Percentiles rank a stretch among this genome's conserved stretches.
Evolutionary conservation across 148 eudicot species (phyloP).

Genomic region (Polygonum aviculare): DNA sequence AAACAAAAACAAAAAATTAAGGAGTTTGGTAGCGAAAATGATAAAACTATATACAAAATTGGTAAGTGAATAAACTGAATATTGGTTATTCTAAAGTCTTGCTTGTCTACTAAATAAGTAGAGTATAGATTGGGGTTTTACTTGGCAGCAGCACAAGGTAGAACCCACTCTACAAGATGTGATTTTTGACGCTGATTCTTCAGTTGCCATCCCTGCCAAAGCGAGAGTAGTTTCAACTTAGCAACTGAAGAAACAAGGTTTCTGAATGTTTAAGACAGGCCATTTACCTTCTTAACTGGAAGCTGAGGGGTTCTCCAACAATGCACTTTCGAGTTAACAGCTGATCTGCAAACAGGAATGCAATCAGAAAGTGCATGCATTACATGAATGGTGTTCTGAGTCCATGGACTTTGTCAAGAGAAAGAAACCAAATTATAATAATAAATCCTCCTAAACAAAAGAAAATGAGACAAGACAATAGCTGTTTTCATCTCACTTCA

Average conservation of each 20-base stretch:
- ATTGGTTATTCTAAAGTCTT: not conserved
- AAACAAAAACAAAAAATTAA: not conserved
- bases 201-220: conserved; percentile 48
- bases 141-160: conserved; percentile 53
- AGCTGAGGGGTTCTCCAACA: conserved; percentile 65
- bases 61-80: not conserved
- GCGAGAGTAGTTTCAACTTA: not conserved
- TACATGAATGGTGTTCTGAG: no score
- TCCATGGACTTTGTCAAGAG: no score
- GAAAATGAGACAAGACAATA: no score
- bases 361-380: not conserved
- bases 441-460: no score
- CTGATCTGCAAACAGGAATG: conserved; percentile 23
- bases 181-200: conserved; percentile 39
- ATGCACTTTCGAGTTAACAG: conserved; percentile 30
- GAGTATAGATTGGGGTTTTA: conserved; percentile 11
- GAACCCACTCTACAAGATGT: conserved; percentile 38
- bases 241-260: not conserved
- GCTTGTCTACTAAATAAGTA: not conserved
- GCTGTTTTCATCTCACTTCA: no score
- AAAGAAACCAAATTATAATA: no score
- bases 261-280: no score
- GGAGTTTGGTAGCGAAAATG: not conserved
- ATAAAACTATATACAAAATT: not conserved
- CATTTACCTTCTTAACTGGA: conserved; percentile 50